These are phyloP conservation scores for Alternaria triticina DNA, from an alignment of 2,329 filamentous ascomycete species.

Conservation along the genomic window DNA sequence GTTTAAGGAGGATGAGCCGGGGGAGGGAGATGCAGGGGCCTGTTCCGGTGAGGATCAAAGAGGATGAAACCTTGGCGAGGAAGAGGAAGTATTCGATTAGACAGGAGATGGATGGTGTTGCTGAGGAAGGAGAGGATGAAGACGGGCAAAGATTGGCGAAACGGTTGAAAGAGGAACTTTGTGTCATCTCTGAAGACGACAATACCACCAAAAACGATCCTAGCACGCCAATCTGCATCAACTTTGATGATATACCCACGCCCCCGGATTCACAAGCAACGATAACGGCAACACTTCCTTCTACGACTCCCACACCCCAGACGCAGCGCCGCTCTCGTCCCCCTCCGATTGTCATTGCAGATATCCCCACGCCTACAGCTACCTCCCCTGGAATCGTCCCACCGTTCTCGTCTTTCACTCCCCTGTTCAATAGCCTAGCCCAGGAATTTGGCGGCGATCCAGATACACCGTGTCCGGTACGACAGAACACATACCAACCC, in stretches of 20 bases:
- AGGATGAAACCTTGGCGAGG: neutral
- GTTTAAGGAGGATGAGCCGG: constrained; percentile 12
- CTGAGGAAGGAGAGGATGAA: neutral
- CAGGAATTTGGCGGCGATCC: neutral
- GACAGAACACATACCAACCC: neutral
- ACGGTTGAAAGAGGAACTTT: neutral
- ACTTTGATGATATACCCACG: neutral
- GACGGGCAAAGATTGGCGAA: neutral
- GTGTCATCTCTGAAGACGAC: neutral
- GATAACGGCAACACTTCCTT: neutral
- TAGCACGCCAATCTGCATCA: neutral
- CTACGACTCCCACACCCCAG: neutral
- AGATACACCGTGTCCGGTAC: neutral
- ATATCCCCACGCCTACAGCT: neutral
- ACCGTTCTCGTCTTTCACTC: neutral
- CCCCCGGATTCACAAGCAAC: neutral
- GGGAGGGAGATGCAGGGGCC: constrained; percentile 4
- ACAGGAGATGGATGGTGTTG: neutral
- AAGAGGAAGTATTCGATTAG: constrained; percentile 12
- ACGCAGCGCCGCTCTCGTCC: neutral
- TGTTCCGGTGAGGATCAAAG: neutral
- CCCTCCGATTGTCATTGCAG: constrained; percentile 1
- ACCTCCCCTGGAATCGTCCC: neutral
- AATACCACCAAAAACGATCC: neutral
- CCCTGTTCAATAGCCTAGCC: neutral